Base-by-base conservation (phyloP, 352 stramenopile genomes). In the Bremia lactucae region DNA sequence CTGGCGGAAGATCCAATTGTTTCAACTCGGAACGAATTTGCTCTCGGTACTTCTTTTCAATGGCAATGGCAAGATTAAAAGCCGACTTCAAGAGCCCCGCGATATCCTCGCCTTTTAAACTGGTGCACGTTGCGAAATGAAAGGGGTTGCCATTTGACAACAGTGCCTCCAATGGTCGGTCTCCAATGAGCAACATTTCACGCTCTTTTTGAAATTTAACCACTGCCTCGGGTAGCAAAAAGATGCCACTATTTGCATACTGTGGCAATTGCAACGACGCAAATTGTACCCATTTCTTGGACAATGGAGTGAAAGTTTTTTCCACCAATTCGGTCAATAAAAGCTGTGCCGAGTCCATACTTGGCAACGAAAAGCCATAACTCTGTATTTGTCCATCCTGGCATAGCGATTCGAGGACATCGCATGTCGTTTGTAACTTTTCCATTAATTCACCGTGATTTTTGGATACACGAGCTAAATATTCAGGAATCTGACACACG, bases 31-130 rank as follows among this genome's bases (percentile, higher is more conserved):
- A 68, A 13, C 59, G 49, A 16, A 90, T 66, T 16, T 51, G 65
- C 31, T 92, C 70, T 36, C 71, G 62, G 55, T 87, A 92, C 57
- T 87, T 87, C 55, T 77, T 71, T 52, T 92, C 79, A 18, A 92
- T 62, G 15, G 72, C 82, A 37, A 92, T 75, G 4, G 68, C 72
- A 15, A 92, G 55, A 44, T 85, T 85, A 51, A 92, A 92, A 7
- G 76, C 70, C n/a, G 74, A 73, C 56, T 87, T 84, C 13, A 92
- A 61, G 28, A 78, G 50, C 52, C 74, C 26, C 16, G 76, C 79
- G 15, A 92, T 46, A 22, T 92, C 79, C 16, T 84, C 74, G 10
- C 76, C 79, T 14, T 46, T 42, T 23, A 73, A 35, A 4, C 46
- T 42, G 6, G 31, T 26, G 42, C 77, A 70, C 20, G 58, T 80